Conservation (phyloP, 192 early-diverging fungal species). For the Entophlyctis luteolus region DNA sequence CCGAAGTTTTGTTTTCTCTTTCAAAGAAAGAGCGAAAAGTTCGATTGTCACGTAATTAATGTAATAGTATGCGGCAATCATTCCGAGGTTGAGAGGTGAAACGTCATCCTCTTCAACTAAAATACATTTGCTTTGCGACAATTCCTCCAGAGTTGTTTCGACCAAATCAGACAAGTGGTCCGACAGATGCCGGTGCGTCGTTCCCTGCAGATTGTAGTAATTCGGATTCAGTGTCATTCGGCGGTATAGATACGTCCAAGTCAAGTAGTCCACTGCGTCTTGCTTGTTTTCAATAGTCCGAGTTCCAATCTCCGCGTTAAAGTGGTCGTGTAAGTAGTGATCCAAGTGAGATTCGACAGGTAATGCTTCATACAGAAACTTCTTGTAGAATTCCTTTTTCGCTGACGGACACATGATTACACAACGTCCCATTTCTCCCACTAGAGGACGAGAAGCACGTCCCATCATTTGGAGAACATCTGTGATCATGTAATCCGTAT, state of each 20-base stretch:
- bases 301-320: conserved; percentile 94
- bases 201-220: conserved; percentile 88
- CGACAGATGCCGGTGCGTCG: conserved; percentile 80
- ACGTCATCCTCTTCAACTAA: conserved; percentile 62
- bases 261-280: conserved; percentile 97
- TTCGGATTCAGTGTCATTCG: conserved; percentile 95
- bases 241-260: conserved; percentile 97
- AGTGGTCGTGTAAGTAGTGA: conserved; percentile 90
- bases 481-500: conserved; percentile 90
- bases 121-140: conserved; percentile 82
- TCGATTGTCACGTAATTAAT: conserved; percentile 93
- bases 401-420: conserved; percentile 91
- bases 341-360: conserved; percentile 95
- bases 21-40: conserved; percentile 85
- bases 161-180: conserved; percentile 94
- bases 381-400: conserved; percentile 97
- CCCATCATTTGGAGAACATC: conserved; percentile 99
- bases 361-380: conserved; percentile 92
- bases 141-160: conserved; percentile 81
- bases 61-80: conserved; percentile 97
- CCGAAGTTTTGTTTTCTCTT: conserved; percentile 78
- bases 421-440: conserved; percentile 63
- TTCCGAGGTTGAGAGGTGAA: conserved; percentile 83
- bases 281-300: conserved; percentile 95
- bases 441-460: conserved; percentile 66